Conservation (phyloP, 805 yeast genomes). For the Candida andamanensis region DNA sequence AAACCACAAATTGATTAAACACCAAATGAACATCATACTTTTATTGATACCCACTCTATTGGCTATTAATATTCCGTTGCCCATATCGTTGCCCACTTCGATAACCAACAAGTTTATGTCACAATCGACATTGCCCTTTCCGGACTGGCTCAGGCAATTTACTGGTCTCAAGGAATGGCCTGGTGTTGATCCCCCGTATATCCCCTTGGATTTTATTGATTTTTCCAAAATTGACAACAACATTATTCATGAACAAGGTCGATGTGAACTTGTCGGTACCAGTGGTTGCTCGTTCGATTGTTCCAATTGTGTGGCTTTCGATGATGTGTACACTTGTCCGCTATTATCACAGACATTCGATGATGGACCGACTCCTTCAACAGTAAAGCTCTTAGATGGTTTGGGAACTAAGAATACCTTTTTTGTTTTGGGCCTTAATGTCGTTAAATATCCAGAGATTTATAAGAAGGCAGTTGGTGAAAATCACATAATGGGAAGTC, state of each 20-base stretch:
- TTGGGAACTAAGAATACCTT: constrained; percentile 62
- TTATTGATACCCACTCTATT: not conserved
- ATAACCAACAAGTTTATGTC: not conserved
- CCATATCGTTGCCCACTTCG: not conserved
- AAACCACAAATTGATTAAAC: too few species aligned
- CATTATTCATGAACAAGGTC: constrained; percentile 49
- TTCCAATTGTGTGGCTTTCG: constrained; percentile 65
- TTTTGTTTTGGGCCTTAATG: constrained; percentile 79
- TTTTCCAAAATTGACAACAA: constrained; percentile 44
- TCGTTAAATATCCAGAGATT: constrained; percentile 70
- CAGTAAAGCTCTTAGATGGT: constrained; percentile 53
- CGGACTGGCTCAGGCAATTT: constrained; percentile 70
- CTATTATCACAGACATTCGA: constrained; percentile 83
- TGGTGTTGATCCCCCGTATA: constrained; percentile 79
- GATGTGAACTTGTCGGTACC: constrained; percentile 47
- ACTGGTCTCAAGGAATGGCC: constrained; percentile 85
- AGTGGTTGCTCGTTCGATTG: constrained; percentile 78
- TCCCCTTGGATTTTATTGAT: constrained; percentile 70
- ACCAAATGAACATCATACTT: constrained; percentile 1
- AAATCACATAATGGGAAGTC: constrained; percentile 83
- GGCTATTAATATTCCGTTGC: constrained; percentile 1
- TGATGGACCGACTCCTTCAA: constrained; percentile 85
- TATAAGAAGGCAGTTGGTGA: constrained; percentile 48
- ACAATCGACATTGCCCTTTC: constrained; percentile 46
- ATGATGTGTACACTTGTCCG: constrained; percentile 75